These are phyloP conservation scores for Ceratonia siliqua DNA, from an alignment of 306 rosid species.

Conservation along the genomic window DNA sequence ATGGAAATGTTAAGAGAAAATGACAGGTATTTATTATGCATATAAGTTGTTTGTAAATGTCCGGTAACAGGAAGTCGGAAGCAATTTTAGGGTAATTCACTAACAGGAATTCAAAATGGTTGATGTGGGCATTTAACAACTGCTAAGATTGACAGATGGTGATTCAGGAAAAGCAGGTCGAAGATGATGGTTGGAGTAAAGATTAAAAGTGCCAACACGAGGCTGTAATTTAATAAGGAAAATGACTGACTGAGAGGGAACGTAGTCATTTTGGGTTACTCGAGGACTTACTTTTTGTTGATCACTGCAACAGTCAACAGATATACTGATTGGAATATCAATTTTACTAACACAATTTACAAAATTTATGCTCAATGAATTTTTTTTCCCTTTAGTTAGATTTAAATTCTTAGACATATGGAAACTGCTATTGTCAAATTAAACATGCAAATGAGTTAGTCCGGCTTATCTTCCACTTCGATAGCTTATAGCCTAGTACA, in stretches of 20 bases:
- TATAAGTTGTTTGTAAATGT: neutral
- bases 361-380: neutral
- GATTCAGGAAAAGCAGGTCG: neutral
- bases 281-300: conserved; percentile 4
- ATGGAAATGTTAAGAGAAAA: neutral
- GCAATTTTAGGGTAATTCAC: neutral
- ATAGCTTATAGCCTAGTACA: neutral
- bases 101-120: neutral
- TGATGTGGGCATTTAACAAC: neutral
- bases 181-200: neutral
- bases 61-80: neutral
- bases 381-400: neutral
- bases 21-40: neutral
- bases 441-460: neutral
- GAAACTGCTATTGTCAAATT: neutral
- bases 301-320: conserved; percentile 1
- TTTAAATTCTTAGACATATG: neutral
- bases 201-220: neutral
- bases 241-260: neutral
- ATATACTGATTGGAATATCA: neutral
- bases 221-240: neutral
- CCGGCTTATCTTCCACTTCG: neutral
- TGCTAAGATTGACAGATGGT: neutral
- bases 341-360: neutral
- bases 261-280: neutral